Conservation (phyloP, 2,329 filamentous ascomycete genomes). For the Septoria linicola region DNA sequence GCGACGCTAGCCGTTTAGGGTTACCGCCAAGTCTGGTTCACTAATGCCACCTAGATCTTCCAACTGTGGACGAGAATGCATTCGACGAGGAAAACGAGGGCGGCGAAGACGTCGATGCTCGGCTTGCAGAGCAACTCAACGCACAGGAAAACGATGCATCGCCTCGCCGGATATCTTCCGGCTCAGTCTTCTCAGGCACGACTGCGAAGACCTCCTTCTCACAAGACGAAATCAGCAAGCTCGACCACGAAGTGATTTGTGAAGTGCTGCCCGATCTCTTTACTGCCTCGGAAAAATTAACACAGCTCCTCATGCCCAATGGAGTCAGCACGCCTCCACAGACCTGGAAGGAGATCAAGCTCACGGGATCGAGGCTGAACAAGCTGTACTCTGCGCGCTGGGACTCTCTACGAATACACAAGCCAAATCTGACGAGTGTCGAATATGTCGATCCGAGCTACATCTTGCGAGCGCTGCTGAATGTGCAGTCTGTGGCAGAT, state of each 20-base stretch:
- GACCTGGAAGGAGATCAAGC: slow-evolving; percentile 35
- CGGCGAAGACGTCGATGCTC: slow-evolving; percentile 14
- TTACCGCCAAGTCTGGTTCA: neutral
- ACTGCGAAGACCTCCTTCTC: slow-evolving; percentile 50
- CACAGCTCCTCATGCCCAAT: slow-evolving; percentile 31
- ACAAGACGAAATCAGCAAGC: slow-evolving; percentile 43
- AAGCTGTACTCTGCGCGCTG: slow-evolving; percentile 42
- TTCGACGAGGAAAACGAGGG: slow-evolving; percentile 15
- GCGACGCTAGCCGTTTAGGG: neutral
- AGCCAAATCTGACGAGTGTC: slow-evolving; percentile 41
- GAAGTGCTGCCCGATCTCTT: slow-evolving; percentile 43
- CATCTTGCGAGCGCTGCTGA: slow-evolving; percentile 43
- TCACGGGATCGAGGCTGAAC: slow-evolving; percentile 41
- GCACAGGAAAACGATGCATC: slow-evolving; percentile 23
- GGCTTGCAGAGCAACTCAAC: slow-evolving; percentile 22
- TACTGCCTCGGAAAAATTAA: slow-evolving; percentile 31
- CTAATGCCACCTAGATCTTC: slow-evolving; percentile 9
- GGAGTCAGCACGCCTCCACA: slow-evolving; percentile 28
- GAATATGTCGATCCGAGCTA: slow-evolving; percentile 44
- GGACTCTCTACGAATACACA: slow-evolving; percentile 37
- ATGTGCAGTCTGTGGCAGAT: slow-evolving; percentile 29
- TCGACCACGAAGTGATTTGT: slow-evolving; percentile 45
- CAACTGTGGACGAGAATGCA: slow-evolving; percentile 15
- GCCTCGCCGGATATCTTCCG: slow-evolving; percentile 18
- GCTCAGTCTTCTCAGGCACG: slow-evolving; percentile 48